Evolutionary conservation across 2,329 filamentous ascomycete genomes (phyloP).

Genomic region (Trichoderma cornu-damae): DNA sequence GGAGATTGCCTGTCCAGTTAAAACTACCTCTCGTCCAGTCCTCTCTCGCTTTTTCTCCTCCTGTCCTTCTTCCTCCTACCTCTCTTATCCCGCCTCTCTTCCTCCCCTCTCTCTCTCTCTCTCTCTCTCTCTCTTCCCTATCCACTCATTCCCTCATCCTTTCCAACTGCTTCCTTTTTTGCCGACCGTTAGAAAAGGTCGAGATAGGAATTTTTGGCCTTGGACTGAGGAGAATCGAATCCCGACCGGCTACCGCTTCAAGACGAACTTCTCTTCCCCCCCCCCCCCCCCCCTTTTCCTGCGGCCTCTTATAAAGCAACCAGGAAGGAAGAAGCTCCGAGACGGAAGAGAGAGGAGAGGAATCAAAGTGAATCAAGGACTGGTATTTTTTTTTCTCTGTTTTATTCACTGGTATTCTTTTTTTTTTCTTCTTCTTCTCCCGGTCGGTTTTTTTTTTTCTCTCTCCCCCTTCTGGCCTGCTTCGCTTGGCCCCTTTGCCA

Average conservation of each 20-base stretch:
- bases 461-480: too few relatives aligned
- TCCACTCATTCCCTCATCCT: slow-evolving; percentile 53
- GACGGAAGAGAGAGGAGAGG: slow-evolving; percentile 23
- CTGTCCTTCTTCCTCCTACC: slow-evolving; percentile 52
- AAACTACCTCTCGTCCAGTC: slow-evolving; percentile 50
- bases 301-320: slow-evolving; percentile 26
- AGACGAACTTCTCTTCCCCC: too few relatives aligned
- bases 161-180: slow-evolving; percentile 46
- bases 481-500: slow-evolving; percentile 17
- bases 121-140: slow-evolving; percentile 36
- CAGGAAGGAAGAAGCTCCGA: slow-evolving; percentile 28
- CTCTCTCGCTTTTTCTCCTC: slow-evolving; percentile 50
- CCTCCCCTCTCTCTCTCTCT: slow-evolving; percentile 36
- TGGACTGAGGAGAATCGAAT: slow-evolving; percentile 34
- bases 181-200: slow-evolving; percentile 33
- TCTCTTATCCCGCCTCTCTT: slow-evolving; percentile 43
- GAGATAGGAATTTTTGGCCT: slow-evolving; percentile 28
- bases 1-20: slow-evolving; percentile 27
- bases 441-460: slow-evolving; percentile 15
- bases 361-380: slow-evolving; percentile 32
- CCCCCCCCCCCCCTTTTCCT: slow-evolving; percentile 21
- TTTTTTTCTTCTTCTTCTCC: slow-evolving; percentile 10
- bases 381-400: slow-evolving; percentile 35
- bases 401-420: slow-evolving; percentile 19
- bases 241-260: slow-evolving; percentile 25